Percentiles rank a stretch among this genome's conserved stretches.
Evolutionary conservation across 768 basidiomycete genomes (phyloP).

Genomic region (Auriscalpium vulgare): DNA sequence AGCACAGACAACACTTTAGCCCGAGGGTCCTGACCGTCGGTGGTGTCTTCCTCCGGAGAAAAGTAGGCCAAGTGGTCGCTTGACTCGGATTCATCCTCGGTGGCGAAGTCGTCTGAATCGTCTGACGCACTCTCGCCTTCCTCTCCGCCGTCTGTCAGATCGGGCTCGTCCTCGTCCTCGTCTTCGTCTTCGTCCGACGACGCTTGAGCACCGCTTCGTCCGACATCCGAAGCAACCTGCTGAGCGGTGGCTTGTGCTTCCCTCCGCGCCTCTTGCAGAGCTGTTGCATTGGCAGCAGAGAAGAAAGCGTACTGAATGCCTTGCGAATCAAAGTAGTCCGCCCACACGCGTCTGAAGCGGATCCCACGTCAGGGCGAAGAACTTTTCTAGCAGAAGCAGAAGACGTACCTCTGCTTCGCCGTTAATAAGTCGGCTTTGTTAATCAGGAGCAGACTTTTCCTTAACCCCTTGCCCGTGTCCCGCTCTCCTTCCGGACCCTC

Average conservation of each 20-base stretch:
- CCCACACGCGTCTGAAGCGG: constrained; percentile 59
- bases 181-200: constrained; percentile 19
- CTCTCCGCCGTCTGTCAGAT: constrained; percentile 19
- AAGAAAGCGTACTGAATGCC: constrained; percentile 83
- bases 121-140: constrained; percentile 10
- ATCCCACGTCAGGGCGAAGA: neutral
- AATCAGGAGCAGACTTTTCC: constrained; percentile 76
- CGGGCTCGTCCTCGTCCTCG: constrained; percentile 26
- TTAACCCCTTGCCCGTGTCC: constrained; percentile 64
- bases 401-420: constrained; percentile 66
- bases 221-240: neutral
- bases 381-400: neutral
- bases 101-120: constrained; percentile 24
- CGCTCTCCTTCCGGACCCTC: constrained; percentile 76
- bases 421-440: constrained; percentile 96
- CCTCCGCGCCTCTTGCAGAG: constrained; percentile 68
- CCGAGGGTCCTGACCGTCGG: constrained; percentile 50
- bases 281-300: constrained; percentile 83
- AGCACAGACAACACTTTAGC: constrained; percentile 75
- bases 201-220: constrained; percentile 22
- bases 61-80: constrained; percentile 27
- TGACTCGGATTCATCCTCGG: constrained; percentile 15
- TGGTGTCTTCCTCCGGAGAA: constrained; percentile 41
- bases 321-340: constrained; percentile 79
- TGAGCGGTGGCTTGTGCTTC: constrained; percentile 28